phyloP scores from a whole-genome alignment of 129 eudicot genomes.

The Chrysanthemum seticuspe region DNA sequence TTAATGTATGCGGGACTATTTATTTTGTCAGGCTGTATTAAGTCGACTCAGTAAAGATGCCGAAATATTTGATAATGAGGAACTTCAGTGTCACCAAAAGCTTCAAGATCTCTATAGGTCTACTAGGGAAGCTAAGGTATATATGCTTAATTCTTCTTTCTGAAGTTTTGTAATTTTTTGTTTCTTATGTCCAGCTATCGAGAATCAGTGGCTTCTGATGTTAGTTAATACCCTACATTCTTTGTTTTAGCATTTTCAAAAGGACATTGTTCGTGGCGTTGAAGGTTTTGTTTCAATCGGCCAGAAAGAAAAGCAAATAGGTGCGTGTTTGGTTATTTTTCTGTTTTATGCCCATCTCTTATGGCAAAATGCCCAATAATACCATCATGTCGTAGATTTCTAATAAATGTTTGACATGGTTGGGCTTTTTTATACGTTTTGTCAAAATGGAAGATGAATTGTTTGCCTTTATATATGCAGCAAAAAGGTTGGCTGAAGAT shows the following conservation, averaged over 20 bases:
- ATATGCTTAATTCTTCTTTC: background rate
- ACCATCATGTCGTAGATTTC: background rate
- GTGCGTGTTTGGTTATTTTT: slow-evolving; percentile 38
- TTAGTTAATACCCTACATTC: slow-evolving; percentile 2
- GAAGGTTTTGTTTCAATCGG: slow-evolving; percentile 69
- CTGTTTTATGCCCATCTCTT: background rate
- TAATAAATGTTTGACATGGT: slow-evolving; percentile 1
- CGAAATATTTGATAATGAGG: slow-evolving; percentile 53
- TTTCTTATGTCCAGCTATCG: slow-evolving; percentile 11
- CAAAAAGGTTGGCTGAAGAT: slow-evolving; percentile 76
- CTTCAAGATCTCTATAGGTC: slow-evolving; percentile 74
- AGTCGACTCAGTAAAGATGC: slow-evolving; percentile 76
- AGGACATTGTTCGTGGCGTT: slow-evolving; percentile 78
- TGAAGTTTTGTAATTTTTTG: slow-evolving; percentile 8
- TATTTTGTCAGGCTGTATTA: slow-evolving; percentile 62
- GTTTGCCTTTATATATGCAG: slow-evolving; percentile 39
- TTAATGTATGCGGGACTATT: background rate
- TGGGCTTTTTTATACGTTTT: slow-evolving; percentile 13
- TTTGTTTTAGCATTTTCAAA: slow-evolving; percentile 83
- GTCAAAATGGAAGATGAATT: slow-evolving; percentile 13
- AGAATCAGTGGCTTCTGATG: slow-evolving; percentile 27
- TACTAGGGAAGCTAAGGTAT: slow-evolving; percentile 89
- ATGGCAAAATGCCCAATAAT: background rate
- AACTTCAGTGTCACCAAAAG: slow-evolving; percentile 51
- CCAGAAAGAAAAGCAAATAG: slow-evolving; percentile 79